Evolutionary conservation across 2,329 filamentous ascomycete species (phyloP), one percentile per base, ranked within the genome.

Genomic region (Epichloe hybrida): DNA sequence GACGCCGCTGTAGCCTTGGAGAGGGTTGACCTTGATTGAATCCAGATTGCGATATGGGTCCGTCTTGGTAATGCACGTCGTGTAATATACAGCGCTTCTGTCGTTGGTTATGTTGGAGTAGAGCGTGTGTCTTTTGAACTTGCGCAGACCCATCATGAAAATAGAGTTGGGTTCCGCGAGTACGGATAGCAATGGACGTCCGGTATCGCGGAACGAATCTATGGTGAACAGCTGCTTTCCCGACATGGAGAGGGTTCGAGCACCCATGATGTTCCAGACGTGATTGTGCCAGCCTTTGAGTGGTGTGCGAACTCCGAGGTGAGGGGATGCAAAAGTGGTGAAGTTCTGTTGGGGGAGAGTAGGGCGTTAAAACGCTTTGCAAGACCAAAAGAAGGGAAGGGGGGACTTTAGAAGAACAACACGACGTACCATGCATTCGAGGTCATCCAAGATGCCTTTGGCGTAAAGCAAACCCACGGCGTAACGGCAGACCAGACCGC

Each of bases 41-140:
- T 83, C 77, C 15, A 85, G 62, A 55, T 89, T 74, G 0, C 74
- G 74, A 61, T 81, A 97, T 0, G 89, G 90, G 59, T 97, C 87
- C 0, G 76, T 85, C 59, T 81, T 82, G 23, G 83, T 76, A 44
- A 96, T 88, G 20, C 74, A 75, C 0, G 88, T 87, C 0, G 91
- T 96, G 64, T 91, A 95, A 67, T 86, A 88, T 1, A 84, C 80
- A 4, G 88, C 87, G 43, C 80, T 87, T 50, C 82, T 75, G 68
- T 97, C 91, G 65, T 96, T 95, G 61, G 86, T 71, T 45, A 95
- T 82, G 62, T 97, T 97, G 41, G 84, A 76, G 65, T 97, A 97
- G 1, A 95, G 70, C 4, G 80, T 85, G 52, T 82, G 83, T 50
- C 86, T 76, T 63, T 82, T 79, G 70, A 97, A 97, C 57, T 73